phyloP scores from a whole-genome alignment of 1,284 basidiomycete species.

The Fomitiporia mediterranea region DNA sequence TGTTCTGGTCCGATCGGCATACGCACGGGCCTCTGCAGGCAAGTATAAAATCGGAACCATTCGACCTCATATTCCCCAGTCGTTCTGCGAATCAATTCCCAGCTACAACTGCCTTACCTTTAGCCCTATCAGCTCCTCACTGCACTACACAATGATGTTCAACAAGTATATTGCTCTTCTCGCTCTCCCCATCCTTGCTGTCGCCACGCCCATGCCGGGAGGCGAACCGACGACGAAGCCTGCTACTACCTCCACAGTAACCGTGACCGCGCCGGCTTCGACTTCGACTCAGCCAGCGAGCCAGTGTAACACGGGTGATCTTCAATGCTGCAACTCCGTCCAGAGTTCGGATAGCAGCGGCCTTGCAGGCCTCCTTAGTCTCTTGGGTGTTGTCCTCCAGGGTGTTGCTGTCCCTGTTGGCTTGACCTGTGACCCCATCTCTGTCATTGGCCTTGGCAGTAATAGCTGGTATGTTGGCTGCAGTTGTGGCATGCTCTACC shows the following conservation, averaged over 20 bases:
- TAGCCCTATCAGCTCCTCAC: too few relatives aligned
- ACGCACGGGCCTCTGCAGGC: conserved; percentile 23
- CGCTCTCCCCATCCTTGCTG: conserved; percentile 11
- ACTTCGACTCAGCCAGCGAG: neutral
- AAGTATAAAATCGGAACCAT: conserved; percentile 35
- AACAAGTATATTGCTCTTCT: conserved; percentile 2
- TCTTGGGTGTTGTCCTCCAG: conserved; percentile 14
- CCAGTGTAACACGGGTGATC: conserved; percentile 18
- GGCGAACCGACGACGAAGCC: neutral
- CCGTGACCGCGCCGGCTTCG: conserved; percentile 1
- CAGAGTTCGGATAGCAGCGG: conserved; percentile 2
- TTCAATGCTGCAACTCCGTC: conserved; percentile 22
- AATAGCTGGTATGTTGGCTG: neutral
- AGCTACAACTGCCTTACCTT: neutral
- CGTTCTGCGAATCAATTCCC: neutral
- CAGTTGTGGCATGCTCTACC: neutral
- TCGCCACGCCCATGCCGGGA: conserved; percentile 7
- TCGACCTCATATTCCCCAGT: conserved; percentile 25
- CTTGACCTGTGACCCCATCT: conserved; percentile 13
- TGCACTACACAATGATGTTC: conserved; percentile 5
- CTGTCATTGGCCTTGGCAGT: neutral
- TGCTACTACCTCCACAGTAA: neutral
- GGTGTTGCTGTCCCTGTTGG: conserved; percentile 15
- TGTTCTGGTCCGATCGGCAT: neutral
- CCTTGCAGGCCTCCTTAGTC: conserved; percentile 4